A percentile compares a stretch with the other conserved stretches of the same genome.
Evolutionary conservation across 208 protist species (phyloP).

Genomic region (Wallacemonas rigidus): DNA sequence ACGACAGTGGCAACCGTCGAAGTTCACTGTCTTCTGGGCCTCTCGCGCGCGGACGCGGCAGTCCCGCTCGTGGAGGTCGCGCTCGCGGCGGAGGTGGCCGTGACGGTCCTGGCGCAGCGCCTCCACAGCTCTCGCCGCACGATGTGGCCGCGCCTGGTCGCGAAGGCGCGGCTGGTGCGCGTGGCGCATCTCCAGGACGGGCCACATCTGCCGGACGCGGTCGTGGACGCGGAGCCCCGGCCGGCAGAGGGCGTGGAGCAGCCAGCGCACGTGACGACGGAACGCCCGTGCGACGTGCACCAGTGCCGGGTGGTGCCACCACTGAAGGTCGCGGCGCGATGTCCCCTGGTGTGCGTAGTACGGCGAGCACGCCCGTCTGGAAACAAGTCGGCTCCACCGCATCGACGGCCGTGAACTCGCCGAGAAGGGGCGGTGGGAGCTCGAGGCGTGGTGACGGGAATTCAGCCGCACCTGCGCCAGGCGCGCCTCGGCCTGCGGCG

Average conservation of each 20-base stretch:
- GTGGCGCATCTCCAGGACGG: neutral
- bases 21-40: neutral
- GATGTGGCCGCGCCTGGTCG: neutral
- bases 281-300: neutral
- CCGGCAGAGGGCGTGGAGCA: neutral
- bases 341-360: conserved; percentile 10
- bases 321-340: conserved; percentile 19
- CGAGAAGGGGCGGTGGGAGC: neutral
- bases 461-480: neutral
- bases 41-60: neutral
- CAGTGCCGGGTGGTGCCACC: neutral
- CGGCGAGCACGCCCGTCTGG: conserved; percentile 17
- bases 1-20: conserved; percentile 12
- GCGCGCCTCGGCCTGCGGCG: neutral
- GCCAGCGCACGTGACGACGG: neutral
- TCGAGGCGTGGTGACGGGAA: neutral
- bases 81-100: conserved; percentile 8
- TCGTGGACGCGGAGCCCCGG: conserved; percentile 14
- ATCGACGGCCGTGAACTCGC: conserved; percentile 19
- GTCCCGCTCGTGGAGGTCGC: neutral
- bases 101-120: neutral
- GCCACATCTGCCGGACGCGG: neutral
- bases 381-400: conserved; percentile 12
- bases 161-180: neutral
- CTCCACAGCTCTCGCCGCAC: neutral